These are phyloP conservation scores for Tetrapisispora namnaoensis DNA, from an alignment of 805 yeast species.

Conservation along the genomic window DNA sequence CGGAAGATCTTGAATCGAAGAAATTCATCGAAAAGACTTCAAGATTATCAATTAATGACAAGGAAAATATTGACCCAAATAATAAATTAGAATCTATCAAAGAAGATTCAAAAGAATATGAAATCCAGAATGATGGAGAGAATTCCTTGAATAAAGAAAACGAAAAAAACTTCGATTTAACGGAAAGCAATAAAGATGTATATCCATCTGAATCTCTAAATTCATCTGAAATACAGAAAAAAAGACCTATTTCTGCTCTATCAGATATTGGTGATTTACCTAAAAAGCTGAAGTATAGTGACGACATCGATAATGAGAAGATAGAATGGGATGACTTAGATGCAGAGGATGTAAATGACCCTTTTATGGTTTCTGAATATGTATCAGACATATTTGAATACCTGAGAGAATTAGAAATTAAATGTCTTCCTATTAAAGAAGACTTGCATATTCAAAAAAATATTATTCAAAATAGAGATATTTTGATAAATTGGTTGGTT, in stretches of 20 bases:
- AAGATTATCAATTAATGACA: conserved; percentile 1
- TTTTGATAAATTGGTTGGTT: conserved; percentile 88
- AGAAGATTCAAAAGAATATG: background rate
- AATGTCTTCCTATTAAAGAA: conserved; percentile 53
- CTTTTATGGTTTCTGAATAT: conserved; percentile 88
- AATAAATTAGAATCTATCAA: background rate
- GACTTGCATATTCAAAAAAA: conserved; percentile 35
- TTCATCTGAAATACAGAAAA: conserved; percentile 4
- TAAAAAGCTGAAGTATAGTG: conserved; percentile 22
- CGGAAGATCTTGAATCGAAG: background rate
- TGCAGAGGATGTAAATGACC: conserved; percentile 70
- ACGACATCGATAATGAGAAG: conserved; percentile 26
- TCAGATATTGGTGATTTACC: conserved; percentile 27
- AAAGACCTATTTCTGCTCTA: conserved; percentile 29
- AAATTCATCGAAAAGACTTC: conserved; percentile 1
- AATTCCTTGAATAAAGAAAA: background rate
- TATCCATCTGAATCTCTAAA: too few relatives aligned
- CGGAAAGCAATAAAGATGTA: too few relatives aligned
- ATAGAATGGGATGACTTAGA: conserved; percentile 65
- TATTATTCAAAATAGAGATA: conserved; percentile 46
- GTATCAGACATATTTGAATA: conserved; percentile 79
- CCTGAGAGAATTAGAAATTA: conserved; percentile 58
- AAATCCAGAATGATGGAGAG: background rate
- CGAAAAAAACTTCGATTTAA: background rate
- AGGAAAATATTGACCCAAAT: conserved; percentile 1